These are phyloP conservation scores for Phialophora chinensis DNA, from an alignment of 2,329 filamentous ascomycete species.

Conservation along the genomic window DNA sequence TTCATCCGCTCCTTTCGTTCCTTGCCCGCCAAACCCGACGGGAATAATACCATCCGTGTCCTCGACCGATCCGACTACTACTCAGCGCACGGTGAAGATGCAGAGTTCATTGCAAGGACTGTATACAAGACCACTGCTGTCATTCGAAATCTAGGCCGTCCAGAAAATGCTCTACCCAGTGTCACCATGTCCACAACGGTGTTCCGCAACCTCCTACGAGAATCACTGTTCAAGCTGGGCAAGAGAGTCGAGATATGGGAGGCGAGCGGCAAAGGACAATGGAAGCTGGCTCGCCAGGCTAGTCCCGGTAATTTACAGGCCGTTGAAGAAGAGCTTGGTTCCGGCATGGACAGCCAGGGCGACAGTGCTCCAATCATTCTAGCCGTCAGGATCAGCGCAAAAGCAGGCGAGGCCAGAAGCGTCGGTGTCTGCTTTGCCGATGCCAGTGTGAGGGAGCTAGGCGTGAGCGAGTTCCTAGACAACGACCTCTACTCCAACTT, in stretches of 20 bases:
- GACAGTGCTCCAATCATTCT: constrained; percentile 84
- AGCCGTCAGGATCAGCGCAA: constrained; percentile 90
- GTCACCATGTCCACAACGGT: constrained; percentile 96
- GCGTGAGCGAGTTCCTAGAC: constrained; percentile 97
- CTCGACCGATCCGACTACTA: constrained; percentile 97
- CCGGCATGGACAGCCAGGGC: constrained; percentile 60
- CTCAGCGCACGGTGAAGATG: constrained; percentile 64
- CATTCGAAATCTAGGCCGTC: constrained; percentile 83
- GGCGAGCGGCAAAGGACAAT: constrained; percentile 75
- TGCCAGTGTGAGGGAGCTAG: constrained; percentile 91
- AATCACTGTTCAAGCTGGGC: constrained; percentile 88
- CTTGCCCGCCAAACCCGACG: constrained; percentile 72
- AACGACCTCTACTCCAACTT: constrained; percentile 99
- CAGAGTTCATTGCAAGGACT: constrained; percentile 60
- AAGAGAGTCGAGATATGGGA: constrained; percentile 92
- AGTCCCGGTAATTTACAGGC: constrained; percentile 97
- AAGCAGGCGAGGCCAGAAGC: constrained; percentile 79
- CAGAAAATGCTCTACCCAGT: constrained; percentile 83
- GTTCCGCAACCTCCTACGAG: constrained; percentile 91
- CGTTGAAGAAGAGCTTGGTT: constrained; percentile 91
- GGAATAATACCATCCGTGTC: constrained; percentile 74
- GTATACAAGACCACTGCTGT: constrained; percentile 99
- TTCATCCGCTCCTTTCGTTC: constrained; percentile 97
- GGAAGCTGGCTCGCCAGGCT: constrained; percentile 89
- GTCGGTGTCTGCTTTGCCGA: constrained; percentile 98